phyloP scores from a whole-genome alignment of 306 rosid species.

The Delonix regia region DNA sequence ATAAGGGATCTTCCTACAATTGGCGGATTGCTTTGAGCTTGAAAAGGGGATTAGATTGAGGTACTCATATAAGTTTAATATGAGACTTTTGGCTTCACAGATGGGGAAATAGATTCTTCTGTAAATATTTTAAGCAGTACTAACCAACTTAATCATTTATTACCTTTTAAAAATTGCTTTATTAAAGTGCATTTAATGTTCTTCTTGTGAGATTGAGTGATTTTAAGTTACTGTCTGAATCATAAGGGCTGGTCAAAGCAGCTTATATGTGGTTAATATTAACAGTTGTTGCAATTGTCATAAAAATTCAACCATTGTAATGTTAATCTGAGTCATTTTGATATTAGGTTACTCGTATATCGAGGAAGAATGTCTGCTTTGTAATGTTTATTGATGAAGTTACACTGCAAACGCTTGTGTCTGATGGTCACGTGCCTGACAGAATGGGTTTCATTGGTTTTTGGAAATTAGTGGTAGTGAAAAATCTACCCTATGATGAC shows the following conservation, averaged over 20 bases:
- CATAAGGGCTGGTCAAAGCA: not conserved
- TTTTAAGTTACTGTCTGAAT: slow-evolving; percentile 6
- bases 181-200: slow-evolving; percentile 5
- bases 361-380: slow-evolving; percentile 94
- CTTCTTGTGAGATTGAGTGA: slow-evolving; percentile 7
- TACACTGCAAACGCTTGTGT: slow-evolving; percentile 65
- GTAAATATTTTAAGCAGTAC: slow-evolving; percentile 17
- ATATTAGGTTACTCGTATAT: slow-evolving; percentile 85
- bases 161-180: slow-evolving; percentile 15
- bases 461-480: slow-evolving; percentile 90
- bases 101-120: not conserved
- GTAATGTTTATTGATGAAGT: slow-evolving; percentile 88
- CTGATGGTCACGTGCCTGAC: slow-evolving; percentile 83
- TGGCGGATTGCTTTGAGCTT: not conserved
- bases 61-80: not conserved
- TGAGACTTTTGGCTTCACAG: not conserved
- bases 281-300: slow-evolving; percentile 16
- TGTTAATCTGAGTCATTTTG: slow-evolving; percentile 28
- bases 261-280: slow-evolving; percentile 4
- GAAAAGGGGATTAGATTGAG: not conserved
- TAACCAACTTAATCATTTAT: slow-evolving; percentile 13
- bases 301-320: slow-evolving; percentile 1
- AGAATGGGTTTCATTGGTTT: slow-evolving; percentile 89
- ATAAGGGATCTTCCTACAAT: not conserved
- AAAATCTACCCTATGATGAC: slow-evolving; percentile 82